A percentile compares a stretch with the other conserved stretches of the same genome.
Conservation (phyloP, 495 filamentous ascomycete species). For the Lichina pygmaea region DNA sequence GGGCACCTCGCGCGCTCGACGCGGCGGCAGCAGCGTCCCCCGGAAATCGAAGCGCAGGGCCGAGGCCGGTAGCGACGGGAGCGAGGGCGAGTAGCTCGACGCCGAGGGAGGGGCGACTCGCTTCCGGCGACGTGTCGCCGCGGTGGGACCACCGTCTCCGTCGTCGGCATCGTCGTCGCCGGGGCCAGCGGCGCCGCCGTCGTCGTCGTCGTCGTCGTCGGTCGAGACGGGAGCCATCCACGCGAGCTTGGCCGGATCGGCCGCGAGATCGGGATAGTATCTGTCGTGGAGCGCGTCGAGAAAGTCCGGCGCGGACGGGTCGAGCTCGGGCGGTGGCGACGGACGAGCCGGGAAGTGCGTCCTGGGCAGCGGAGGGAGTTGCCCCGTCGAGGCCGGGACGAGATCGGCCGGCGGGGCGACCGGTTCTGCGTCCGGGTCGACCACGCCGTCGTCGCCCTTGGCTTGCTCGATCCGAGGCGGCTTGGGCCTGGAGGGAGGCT, state of each 20-base stretch:
- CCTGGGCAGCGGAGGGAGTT: slow-evolving; percentile 6
- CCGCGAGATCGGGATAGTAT: slow-evolving; percentile 70
- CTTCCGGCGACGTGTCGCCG: slow-evolving; percentile 4
- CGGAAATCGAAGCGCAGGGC: slow-evolving; percentile 72
- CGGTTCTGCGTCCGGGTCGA: slow-evolving; percentile 12
- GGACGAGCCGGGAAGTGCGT: slow-evolving; percentile 29
- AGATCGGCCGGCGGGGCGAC: slow-evolving; percentile 15
- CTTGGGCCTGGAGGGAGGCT: too few species aligned
- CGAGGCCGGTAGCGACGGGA: slow-evolving; percentile 40
- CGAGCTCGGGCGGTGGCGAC: slow-evolving; percentile 22
- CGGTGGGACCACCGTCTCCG: too few species aligned
- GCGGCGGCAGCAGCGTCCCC: slow-evolving; percentile 50
- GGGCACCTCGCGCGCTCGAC: slow-evolving; percentile 40
- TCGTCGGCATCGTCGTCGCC: too few species aligned
- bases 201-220: slow-evolving; percentile 8
- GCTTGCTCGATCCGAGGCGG: too few species aligned
- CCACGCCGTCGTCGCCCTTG: not conserved
- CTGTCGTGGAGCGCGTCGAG: slow-evolving; percentile 59
- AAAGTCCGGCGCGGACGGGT: slow-evolving; percentile 61
- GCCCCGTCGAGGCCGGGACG: slow-evolving; percentile 14
- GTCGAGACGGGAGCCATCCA: slow-evolving; percentile 62
- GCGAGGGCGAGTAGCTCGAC: slow-evolving; percentile 55
- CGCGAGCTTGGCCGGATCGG: slow-evolving; percentile 60
- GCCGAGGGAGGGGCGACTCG: slow-evolving; percentile 11
- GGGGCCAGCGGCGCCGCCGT: too few species aligned